Base-by-base conservation (phyloP, 2,329 filamentous ascomycete species). In the Dactylellina cionopaga region DNA sequence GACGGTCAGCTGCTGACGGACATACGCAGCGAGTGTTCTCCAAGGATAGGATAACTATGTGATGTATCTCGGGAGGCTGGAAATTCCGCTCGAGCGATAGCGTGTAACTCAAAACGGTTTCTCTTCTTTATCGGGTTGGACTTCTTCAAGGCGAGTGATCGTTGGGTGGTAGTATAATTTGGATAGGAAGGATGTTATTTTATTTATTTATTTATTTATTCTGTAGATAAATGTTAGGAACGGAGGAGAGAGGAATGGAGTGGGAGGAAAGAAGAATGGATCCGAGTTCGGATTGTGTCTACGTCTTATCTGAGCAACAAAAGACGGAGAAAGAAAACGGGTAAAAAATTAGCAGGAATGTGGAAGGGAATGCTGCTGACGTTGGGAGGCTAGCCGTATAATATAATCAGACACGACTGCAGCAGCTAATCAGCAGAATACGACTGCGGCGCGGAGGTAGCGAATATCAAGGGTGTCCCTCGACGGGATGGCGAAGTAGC, bases 371-470 rank as follows among this genome's bases (percentile, higher is more conserved):
- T 33, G 51, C 46, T 65, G 62, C 62, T 66, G 62, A 66, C 62
- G 62, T 43, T 66, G 62, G 62, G 43, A 46, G 65, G 55, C 65
- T 62, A 55, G 65, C 41, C 56, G 65, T 44, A 62, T 56, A 58
- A 62, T 56, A 62, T 62, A 62, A 70, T 62, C 55, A 59, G 46
- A 54, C 54, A 69, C 41, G 54, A 31, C 25, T 29, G 33, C 31
- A 29, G 63, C 55, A 47, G 46, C 46, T 55, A 55, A 62, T 70
- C 60, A 65, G 58, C 65, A 56, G n/a, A n/a, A 58, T 55, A 56
- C 44, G 55, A 58, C 66, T 71, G 66, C 66, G 66, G 66, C 66
- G 64, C 55, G 66, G 66, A 63, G 49, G 58, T 64, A 71, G 66
- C 66, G 66, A 71, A 41, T 24, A 39, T 58, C 66, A 63, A 71